Conservation (phyloP, 768 basidiomycete genomes). For the Rhizopogon vinicolor region DNA sequence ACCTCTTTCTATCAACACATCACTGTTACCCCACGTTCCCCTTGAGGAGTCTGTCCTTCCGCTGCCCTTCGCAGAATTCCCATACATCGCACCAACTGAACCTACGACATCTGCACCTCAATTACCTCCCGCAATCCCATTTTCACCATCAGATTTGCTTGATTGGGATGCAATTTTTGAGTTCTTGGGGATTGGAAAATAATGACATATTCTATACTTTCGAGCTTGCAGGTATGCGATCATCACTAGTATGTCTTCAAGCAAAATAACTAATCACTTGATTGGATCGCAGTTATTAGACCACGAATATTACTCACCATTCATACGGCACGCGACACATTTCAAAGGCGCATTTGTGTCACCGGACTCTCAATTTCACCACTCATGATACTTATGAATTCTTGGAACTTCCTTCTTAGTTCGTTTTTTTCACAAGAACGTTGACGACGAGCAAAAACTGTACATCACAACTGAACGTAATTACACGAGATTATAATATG, state of each 20-base stretch:
- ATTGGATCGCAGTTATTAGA: not conserved
- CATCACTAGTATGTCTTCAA: not conserved
- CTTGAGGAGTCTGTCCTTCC: not conserved
- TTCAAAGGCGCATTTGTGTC: not conserved
- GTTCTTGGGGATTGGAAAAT: conserved; percentile 11
- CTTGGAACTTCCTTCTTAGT: not conserved
- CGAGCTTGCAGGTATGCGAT: not conserved
- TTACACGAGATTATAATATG: too few species aligned
- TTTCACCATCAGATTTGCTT: conserved; percentile 15
- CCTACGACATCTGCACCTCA: not conserved
- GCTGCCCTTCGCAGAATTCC: conserved; percentile 4
- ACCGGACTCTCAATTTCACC: not conserved
- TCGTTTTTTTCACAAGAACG: not conserved
- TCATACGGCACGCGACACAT: not conserved
- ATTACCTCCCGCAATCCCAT: conserved; percentile 1
- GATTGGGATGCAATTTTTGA: conserved; percentile 30
- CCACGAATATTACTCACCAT: not conserved
- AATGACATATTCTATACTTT: not conserved
- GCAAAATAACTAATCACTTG: not conserved
- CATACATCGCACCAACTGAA: conserved; percentile 1
- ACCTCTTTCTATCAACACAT: conserved; percentile 14
- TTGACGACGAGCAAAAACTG: not conserved
- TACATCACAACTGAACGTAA: too few species aligned
- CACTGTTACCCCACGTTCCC: not conserved
- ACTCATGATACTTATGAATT: not conserved